phyloP scores from a whole-genome alignment of 1,284 basidiomycete species.

The Hemileia vastatrix region DNA sequence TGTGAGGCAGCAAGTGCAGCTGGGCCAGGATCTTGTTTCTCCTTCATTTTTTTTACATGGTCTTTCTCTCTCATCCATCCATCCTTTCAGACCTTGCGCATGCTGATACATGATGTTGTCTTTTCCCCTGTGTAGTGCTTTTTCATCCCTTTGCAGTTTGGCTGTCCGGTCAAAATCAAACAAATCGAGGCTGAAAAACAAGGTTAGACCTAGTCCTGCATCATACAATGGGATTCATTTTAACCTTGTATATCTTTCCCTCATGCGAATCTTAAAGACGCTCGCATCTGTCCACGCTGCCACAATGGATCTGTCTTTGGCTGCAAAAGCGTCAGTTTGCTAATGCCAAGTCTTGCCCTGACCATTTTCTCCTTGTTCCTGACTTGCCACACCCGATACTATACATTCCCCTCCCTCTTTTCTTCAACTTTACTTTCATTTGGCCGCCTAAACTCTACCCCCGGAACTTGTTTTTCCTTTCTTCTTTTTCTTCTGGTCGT shows the following conservation, averaged over 20 bases:
- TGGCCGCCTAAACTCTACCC: background rate
- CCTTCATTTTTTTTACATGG: too few species aligned
- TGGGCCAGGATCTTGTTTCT: too few species aligned
- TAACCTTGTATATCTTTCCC: background rate
- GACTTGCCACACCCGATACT: background rate
- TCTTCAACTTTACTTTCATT: background rate
- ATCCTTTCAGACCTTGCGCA: too few species aligned
- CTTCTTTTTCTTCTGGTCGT: too few species aligned
- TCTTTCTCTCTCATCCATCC: too few species aligned
- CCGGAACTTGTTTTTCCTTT: background rate
- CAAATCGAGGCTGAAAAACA: slow-evolving; percentile 14
- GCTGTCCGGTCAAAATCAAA: slow-evolving; percentile 15
- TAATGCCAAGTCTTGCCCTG: too few species aligned
- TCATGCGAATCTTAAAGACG: background rate
- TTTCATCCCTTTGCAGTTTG: slow-evolving; percentile 21
- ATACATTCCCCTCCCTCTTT: background rate
- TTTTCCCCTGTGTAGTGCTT: slow-evolving; percentile 17
- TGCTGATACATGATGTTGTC: too few species aligned
- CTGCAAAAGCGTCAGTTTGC: slow-evolving; percentile 14
- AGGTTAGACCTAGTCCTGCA: background rate
- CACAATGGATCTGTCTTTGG: slow-evolving; percentile 11
- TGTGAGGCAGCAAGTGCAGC: too few species aligned
- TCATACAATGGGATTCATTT: background rate
- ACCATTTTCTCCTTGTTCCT: background rate
- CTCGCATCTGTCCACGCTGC: slow-evolving; percentile 20